Evolutionary conservation across 805 yeast species (phyloP), one percentile per base, ranked within the genome.

Genomic region (Metschnikowia lunata): DNA sequence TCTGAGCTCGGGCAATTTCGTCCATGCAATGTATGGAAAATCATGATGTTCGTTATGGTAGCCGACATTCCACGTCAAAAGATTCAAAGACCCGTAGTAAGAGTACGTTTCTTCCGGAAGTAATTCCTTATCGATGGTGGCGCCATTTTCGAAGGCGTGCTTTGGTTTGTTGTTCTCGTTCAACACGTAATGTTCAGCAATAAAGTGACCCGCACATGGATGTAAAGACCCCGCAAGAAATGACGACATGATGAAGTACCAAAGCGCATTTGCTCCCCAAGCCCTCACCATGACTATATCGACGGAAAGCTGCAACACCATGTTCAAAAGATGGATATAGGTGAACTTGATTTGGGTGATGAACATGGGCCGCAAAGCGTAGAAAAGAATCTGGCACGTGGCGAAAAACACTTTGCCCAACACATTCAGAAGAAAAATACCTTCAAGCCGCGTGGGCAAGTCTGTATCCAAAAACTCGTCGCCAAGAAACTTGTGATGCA

Each of bases 1-100:
- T 43, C 83, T 74, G 33, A 89, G 67, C 42, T 75, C 66, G 30
- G 85, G 86, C 39, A 89, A 68, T 49, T 80, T 78, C 0, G 93
- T 77, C 97, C 97, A 89, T 0, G 97, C 91, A 55, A 89, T 76
- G 61, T 82, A 89, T 1, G 97, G 97, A 73, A 89, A 89, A 66
- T 89, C 97, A 60, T 89, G 97, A 63, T 89, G 97, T 64, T 89
- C 97, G 57, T 86, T 88, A 64, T 89, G 97, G 60, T 87, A 80
- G 2, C 97, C 97, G 8, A 88, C 97, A 56, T 89, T 89, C 91
- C 95, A 89, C 1, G 93, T 87, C 51, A 90, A 66, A 33, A 74
- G 47, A 59, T 89, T 89, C 52, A 89, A 72, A 26, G 79, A 66
- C 0, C 97, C 97, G 57, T 89, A 89, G 66, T 89, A 89, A 7